Evolutionary conservation across 2,329 filamentous ascomycete genomes (phyloP).

Genomic region (Cryphonectria nitschkei): DNA sequence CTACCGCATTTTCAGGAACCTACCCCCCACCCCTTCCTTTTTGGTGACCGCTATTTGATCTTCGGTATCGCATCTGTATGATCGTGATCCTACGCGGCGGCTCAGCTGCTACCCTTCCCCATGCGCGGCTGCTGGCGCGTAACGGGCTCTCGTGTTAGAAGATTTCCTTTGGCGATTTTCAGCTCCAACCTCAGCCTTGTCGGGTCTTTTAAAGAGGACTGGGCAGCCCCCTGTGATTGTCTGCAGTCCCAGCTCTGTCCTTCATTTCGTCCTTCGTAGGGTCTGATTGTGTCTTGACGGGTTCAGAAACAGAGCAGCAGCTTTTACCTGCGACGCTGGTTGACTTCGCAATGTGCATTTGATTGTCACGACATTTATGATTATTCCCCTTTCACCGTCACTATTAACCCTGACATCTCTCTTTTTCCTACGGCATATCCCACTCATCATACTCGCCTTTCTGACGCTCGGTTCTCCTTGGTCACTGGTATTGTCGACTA

Average conservation of each 20-base stretch:
- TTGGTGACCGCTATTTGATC: slow-evolving; percentile 27
- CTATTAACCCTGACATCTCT: not conserved
- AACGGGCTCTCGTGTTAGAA: not conserved
- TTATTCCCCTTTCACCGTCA: not conserved
- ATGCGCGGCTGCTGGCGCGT: slow-evolving; percentile 13
- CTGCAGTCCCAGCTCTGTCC: not conserved
- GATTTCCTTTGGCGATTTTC: slow-evolving; percentile 1
- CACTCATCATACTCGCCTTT: too few relatives aligned
- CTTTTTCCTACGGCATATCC: not conserved
- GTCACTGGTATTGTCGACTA: not conserved
- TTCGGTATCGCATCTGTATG: slow-evolving; percentile 2
- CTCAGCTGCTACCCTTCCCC: slow-evolving; percentile 2
- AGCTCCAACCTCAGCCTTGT: slow-evolving; percentile 22
- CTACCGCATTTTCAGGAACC: not conserved
- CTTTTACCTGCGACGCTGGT: not conserved
- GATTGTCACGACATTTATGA: not conserved
- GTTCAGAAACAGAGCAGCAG: not conserved
- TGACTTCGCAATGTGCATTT: not conserved
- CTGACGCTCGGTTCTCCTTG: not conserved
- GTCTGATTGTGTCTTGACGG: not conserved
- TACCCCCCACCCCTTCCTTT: not conserved
- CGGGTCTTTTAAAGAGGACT: not conserved
- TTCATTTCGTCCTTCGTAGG: not conserved
- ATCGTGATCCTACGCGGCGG: slow-evolving; percentile 16
- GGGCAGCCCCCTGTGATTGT: not conserved